phyloP scores from a whole-genome alignment of 257 asterid genomes.

The Oldenlandia corymbosa region DNA sequence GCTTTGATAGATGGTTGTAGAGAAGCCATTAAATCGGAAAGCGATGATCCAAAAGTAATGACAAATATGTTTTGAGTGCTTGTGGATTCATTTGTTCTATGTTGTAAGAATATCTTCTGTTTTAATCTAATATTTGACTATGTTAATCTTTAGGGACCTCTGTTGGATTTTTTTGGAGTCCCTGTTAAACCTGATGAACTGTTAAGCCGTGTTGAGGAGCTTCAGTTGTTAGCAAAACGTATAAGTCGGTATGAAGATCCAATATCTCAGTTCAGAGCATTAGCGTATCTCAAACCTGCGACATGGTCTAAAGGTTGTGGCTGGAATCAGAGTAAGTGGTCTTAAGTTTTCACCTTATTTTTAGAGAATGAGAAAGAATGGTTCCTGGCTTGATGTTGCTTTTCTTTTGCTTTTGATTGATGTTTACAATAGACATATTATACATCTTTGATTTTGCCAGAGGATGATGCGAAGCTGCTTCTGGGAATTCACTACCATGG shows the following conservation, averaged over 20 bases:
- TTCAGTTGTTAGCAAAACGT: conserved; percentile 92
- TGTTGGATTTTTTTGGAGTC: conserved; percentile 95
- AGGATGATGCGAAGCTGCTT: conserved; percentile 97
- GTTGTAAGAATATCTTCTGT: background rate
- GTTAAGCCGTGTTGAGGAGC: conserved; percentile 85
- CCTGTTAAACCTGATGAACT: conserved; percentile 95
- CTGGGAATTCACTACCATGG: conserved; percentile 93
- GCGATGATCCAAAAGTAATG: conserved; percentile 69
- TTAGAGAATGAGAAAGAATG: background rate
- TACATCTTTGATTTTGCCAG: conserved; percentile 35
- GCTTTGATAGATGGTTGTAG: conserved; percentile 89
- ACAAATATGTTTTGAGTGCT: background rate
- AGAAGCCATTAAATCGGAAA: conserved; percentile 75
- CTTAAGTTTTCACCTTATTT: conserved; percentile 4
- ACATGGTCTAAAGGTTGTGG: conserved; percentile 99
- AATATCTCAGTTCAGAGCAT: conserved; percentile 73
- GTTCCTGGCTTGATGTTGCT: conserved; percentile 5
- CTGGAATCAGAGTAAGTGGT: conserved; percentile 94
- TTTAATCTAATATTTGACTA: conserved; percentile 5
- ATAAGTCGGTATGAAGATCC: conserved; percentile 85
- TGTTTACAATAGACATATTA: background rate
- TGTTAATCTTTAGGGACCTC: conserved; percentile 59
- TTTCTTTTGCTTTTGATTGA: background rate
- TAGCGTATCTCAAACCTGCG: conserved; percentile 81
- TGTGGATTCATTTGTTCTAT: background rate